phyloP scores from a whole-genome alignment of 2,329 filamentous ascomycete genomes.

The Pleomassaria siparia region DNA sequence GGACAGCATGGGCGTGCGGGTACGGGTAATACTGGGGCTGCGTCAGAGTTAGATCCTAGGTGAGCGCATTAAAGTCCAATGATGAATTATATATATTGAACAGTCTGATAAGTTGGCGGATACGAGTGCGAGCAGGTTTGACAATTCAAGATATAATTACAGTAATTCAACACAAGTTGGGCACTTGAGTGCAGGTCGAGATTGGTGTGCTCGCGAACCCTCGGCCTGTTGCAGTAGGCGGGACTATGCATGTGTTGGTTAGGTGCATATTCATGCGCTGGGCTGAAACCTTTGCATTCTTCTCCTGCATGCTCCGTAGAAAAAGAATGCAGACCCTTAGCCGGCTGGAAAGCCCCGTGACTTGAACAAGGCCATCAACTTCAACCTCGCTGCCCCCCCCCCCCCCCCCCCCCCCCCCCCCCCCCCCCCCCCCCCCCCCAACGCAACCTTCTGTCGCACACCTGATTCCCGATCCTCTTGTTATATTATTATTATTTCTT shows the following conservation, averaged over 20 bases:
- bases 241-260: constrained; percentile 4
- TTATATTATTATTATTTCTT: constrained; percentile 4
- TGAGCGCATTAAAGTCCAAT: no score
- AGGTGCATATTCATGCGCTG: constrained; percentile 8
- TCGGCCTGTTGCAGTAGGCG: constrained; percentile 6
- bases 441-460: constrained; percentile 3
- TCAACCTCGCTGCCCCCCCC: constrained; percentile 5
- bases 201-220: no score
- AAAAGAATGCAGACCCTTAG: neutral
- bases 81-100: neutral
- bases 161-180: constrained; percentile 1
- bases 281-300: constrained; percentile 10
- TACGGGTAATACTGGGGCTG: neutral
- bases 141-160: no score
- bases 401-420: no score
- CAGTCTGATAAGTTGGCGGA: neutral
- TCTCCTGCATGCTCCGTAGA: constrained; percentile 11
- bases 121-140: neutral
- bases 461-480: constrained; percentile 1
- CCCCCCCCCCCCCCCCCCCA: no score
- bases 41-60: constrained; percentile 1
- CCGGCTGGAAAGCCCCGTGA: constrained; percentile 7
- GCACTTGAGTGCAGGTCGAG: neutral
- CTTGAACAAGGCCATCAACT: constrained; percentile 2
- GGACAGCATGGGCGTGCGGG: neutral